Conservation (phyloP, 768 basidiomycete species). For the Sistotremastrum niveocremeum region DNA sequence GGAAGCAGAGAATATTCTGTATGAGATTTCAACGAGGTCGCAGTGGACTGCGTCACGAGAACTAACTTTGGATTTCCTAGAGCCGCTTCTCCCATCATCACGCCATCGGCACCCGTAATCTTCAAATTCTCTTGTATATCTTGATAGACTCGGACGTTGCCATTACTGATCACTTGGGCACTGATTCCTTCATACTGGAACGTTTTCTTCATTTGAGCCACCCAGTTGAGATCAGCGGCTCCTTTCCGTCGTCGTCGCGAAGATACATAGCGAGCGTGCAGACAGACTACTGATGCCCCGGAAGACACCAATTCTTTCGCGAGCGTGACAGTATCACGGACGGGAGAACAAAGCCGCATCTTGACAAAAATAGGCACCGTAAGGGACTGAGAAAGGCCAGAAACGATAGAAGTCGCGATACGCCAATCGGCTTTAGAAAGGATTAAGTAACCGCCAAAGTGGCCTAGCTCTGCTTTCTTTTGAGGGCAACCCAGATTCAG, state of each 20-base stretch:
- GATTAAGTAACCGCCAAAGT: slow-evolving; percentile 59
- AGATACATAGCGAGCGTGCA: slow-evolving; percentile 66
- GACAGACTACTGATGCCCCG: slow-evolving; percentile 56
- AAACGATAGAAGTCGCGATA: slow-evolving; percentile 48
- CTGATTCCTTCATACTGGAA: slow-evolving; percentile 19
- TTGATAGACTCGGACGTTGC: slow-evolving; percentile 51
- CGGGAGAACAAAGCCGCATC: slow-evolving; percentile 30
- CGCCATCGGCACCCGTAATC: slow-evolving; percentile 51
- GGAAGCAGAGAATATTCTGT: slow-evolving; percentile 20
- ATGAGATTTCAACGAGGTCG: neutral
- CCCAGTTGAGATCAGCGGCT: slow-evolving; percentile 49
- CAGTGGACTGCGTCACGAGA: neutral
- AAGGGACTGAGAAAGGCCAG: slow-evolving; percentile 48
- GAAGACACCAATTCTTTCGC: slow-evolving; percentile 45
- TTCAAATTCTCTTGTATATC: slow-evolving; percentile 42
- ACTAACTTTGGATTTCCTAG: slow-evolving; percentile 61
- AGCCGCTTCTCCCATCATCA: slow-evolving; percentile 74
- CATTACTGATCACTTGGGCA: slow-evolving; percentile 63
- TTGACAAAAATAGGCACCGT: slow-evolving; percentile 52
- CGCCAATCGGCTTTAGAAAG: slow-evolving; percentile 63
- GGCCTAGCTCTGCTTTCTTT: slow-evolving; percentile 47
- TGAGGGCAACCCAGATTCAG: slow-evolving; percentile 76
- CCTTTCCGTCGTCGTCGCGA: slow-evolving; percentile 58
- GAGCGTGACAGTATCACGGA: slow-evolving; percentile 39
- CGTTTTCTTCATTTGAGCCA: slow-evolving; percentile 35